phyloP scores from a whole-genome alignment of 2,329 filamentous ascomycete genomes.

The Trichoderma hamatum region DNA sequence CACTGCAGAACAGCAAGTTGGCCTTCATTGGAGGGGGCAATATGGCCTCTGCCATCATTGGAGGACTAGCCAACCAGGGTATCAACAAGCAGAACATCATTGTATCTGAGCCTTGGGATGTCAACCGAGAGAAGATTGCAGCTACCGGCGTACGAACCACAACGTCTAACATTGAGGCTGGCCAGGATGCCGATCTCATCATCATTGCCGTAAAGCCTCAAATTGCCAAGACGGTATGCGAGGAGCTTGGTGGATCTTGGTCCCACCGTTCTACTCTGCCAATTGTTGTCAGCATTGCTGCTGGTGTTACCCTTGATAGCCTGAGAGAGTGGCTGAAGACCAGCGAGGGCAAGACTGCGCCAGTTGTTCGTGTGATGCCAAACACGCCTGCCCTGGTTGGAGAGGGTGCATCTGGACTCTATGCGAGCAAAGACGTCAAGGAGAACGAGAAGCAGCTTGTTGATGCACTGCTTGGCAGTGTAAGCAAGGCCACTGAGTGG shows the following conservation, averaged over 20 bases:
- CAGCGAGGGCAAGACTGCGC: slow-evolving; percentile 43
- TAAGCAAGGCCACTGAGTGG: slow-evolving; percentile 55
- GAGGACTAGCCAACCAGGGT: slow-evolving; percentile 49
- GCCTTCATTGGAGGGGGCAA: slow-evolving; percentile 52
- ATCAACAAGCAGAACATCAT: slow-evolving; percentile 49
- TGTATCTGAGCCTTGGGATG: slow-evolving; percentile 56
- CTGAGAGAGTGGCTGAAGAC: slow-evolving; percentile 48
- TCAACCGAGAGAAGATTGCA: slow-evolving; percentile 54
- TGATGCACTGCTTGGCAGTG: slow-evolving; percentile 47
- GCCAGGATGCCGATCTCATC: slow-evolving; percentile 48
- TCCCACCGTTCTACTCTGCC: slow-evolving; percentile 41
- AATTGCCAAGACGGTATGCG: slow-evolving; percentile 51
- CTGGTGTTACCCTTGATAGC: slow-evolving; percentile 51
- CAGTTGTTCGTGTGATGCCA: slow-evolving; percentile 56
- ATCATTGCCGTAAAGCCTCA: slow-evolving; percentile 57
- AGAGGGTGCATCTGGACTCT: slow-evolving; percentile 54
- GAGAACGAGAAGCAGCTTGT: slow-evolving; percentile 48
- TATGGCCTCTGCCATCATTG: slow-evolving; percentile 57
- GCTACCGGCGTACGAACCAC: slow-evolving; percentile 51
- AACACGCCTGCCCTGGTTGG: slow-evolving; percentile 56
- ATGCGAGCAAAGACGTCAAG: slow-evolving; percentile 48
- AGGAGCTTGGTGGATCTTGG: slow-evolving; percentile 50
- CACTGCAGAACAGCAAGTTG: slow-evolving; percentile 40
- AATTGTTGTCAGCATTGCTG: slow-evolving; percentile 53
- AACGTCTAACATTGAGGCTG: slow-evolving; percentile 50